Evolutionary conservation across 768 basidiomycete species (phyloP), one percentile per base, ranked within the genome.

Genomic region (Leccinum rimulosum): DNA sequence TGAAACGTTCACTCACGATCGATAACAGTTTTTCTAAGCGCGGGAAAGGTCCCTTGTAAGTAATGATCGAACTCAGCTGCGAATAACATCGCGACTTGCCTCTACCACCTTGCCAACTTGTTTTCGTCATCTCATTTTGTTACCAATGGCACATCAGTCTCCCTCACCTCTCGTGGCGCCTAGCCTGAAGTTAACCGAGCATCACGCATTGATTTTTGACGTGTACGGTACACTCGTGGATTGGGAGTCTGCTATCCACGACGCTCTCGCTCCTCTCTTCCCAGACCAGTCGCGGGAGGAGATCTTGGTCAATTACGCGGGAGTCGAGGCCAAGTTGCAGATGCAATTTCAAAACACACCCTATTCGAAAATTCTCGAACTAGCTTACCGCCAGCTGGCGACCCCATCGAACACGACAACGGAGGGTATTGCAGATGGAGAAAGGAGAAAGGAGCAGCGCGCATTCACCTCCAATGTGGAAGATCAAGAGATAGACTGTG

Each of bases 171-270:
- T 61, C 35, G 36, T 55, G 30, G 30, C 47, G 14, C 54, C 28
- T 12, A 14, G 30, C 50, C n/a, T 59, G 50, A 62, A 59, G 50
- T 61, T 70, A 36, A 67, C 62, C 14, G 40, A 61, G 3, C 62
- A 72, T 53, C 61, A 56, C 17, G 80, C 80, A 25, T 79, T 91
- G 47, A 75, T 89, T 51, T 88, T 89, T 67, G 90, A 93, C 63
- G 86, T 88, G 60, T 91, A 91, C 61, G 89, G 86, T 4, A 92
- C 90, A 1, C 82, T 91, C 52, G 74, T 83, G 48, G 86, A 92
- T 70, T 91, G 89, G 89, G 89, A 91, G 71, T 78, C 80, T 6
- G 86, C 87, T 15, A 80, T 92, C 53, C 81, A 80, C 71, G 68
- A 75, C 12, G 80, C 76, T 1, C 76, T 91, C 31, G 30, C n/a